phyloP scores from a whole-genome alignment of 2,329 filamentous ascomycete genomes.

The Cadophora luteo-olivacea region DNA sequence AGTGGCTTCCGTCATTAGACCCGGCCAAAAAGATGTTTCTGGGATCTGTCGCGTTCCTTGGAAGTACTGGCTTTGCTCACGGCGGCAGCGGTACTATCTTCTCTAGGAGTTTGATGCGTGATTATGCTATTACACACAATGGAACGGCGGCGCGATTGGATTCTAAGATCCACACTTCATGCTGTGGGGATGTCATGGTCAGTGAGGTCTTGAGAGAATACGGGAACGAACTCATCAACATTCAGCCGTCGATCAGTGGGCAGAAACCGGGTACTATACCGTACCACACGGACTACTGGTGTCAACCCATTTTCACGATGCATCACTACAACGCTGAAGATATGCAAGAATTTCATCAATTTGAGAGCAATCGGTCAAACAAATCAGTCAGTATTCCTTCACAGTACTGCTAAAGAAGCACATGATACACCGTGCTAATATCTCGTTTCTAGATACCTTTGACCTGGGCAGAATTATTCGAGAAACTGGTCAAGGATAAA shows the following conservation, averaged over 20 bases:
- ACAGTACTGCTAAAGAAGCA: background rate
- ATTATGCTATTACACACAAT: constrained; percentile 51
- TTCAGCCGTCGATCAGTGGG: constrained; percentile 61
- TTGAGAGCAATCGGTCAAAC: constrained; percentile 48
- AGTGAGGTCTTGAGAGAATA: constrained; percentile 55
- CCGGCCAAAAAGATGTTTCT: constrained; percentile 53
- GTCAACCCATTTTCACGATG: constrained; percentile 61
- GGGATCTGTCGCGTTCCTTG: constrained; percentile 56
- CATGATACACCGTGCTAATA: background rate
- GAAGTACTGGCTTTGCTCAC: constrained; percentile 56
- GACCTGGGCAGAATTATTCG: constrained; percentile 55
- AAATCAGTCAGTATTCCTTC: constrained; percentile 2
- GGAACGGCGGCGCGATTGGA: constrained; percentile 57
- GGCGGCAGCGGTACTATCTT: constrained; percentile 62
- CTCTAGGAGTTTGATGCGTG: constrained; percentile 57
- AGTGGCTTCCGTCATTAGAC: constrained; percentile 28
- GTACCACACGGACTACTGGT: constrained; percentile 56
- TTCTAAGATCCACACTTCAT: constrained; percentile 47
- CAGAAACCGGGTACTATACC: constrained; percentile 59
- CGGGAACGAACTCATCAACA: constrained; percentile 46
- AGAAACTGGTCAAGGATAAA: constrained; percentile 48
- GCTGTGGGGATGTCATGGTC: constrained; percentile 61
- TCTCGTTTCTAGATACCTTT: constrained; percentile 7
- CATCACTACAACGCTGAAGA: constrained; percentile 57
- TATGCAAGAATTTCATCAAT: constrained; percentile 49